Evolutionary conservation across 1,284 basidiomycete species (phyloP), one percentile per base, ranked within the genome.

Genomic region (Ganoderma multipileum): DNA sequence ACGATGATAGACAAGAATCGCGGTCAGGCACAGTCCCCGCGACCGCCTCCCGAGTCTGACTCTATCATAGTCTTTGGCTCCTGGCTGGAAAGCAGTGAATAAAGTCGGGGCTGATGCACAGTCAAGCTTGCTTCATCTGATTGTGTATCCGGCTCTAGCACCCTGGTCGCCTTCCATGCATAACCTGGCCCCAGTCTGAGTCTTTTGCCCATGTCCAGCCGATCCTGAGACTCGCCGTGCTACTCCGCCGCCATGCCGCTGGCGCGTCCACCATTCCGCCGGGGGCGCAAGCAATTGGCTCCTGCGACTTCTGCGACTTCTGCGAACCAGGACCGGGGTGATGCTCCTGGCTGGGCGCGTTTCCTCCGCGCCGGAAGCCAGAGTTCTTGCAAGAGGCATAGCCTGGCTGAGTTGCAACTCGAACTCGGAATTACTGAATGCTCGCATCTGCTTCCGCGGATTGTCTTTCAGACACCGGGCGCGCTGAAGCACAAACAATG

Each of bases 11-110:
- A 20, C 28, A 55, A 55, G 28, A 33, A 28, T 55, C 54, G 54
- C 8, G 60, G 23, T 36, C 69, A 68, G 66, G 69, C 69, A 67
- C 65, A 14, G 12, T 23, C 54, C 66, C 55, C 66, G 60, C 67
- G 67, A 23, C 59, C 52, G 50, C 58, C 63, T 61, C 44, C 67
- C 67, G 39, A 30, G 63, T 68, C 67, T 30, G 26, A 36, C 36
- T 60, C 62, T n/a, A n/a, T n/a, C n/a, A n/a, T n/a, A n/a, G n/a
- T n/a, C n/a, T n/a, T n/a, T n/a, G 39, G 42, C 20, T n/a, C 23
- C n/a, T 3, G 8, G 33, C 4, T 3, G 20, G 41, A 42, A 42
- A 2, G 41, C 41, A 23, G 23, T 50, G 47, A 50, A 50, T 50
- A 23, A 7, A 47, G n/a, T 47, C 44, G 44, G 44, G 44, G 44